A percentile compares a stretch with the other conserved stretches of the same genome.
phyloP scores from a whole-genome alignment of 1,139 yeast species.

The Yamadazyma dendronema region DNA sequence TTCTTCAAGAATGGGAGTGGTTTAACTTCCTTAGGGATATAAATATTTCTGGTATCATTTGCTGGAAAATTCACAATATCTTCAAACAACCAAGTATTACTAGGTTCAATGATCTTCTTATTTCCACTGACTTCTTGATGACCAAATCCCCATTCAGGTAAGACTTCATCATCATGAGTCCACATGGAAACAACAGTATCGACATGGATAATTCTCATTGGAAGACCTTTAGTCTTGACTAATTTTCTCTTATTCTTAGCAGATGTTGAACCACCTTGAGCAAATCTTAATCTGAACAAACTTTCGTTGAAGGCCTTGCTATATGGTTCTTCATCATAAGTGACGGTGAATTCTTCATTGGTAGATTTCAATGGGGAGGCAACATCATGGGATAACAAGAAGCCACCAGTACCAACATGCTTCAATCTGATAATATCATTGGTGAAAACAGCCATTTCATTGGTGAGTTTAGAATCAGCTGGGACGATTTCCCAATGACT shows the following conservation, averaged over 20 bases:
- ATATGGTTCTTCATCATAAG: conserved; percentile 40
- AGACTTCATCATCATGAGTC: conserved; percentile 78
- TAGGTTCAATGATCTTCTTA: conserved; percentile 67
- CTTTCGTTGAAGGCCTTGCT: conserved; percentile 64
- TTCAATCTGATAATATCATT: conserved; percentile 75
- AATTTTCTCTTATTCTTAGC: conserved; percentile 48
- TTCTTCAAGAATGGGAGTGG: conserved; percentile 72
- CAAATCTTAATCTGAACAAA: conserved; percentile 68
- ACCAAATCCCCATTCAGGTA: conserved; percentile 92
- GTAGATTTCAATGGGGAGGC: conserved; percentile 94
- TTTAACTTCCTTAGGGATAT: conserved; percentile 57
- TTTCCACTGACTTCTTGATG: conserved; percentile 96
- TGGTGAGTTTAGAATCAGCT: conserved; percentile 37
- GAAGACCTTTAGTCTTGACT: conserved; percentile 68
- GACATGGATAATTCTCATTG: conserved; percentile 71
- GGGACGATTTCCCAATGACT: conserved; percentile 91
- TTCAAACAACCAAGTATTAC: conserved; percentile 77
- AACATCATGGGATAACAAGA: conserved; percentile 86
- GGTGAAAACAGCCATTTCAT: conserved; percentile 33
- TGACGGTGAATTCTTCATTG: conserved; percentile 87
- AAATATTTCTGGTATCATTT: conserved; percentile 59
- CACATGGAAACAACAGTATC: conserved; percentile 93
- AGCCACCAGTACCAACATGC: conserved; percentile 80
- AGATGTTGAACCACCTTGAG: conserved; percentile 25
- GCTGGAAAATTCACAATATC: conserved; percentile 56